phyloP scores from a whole-genome alignment of 176 grass and related monocot genomes.

The Zea mays region DNA sequence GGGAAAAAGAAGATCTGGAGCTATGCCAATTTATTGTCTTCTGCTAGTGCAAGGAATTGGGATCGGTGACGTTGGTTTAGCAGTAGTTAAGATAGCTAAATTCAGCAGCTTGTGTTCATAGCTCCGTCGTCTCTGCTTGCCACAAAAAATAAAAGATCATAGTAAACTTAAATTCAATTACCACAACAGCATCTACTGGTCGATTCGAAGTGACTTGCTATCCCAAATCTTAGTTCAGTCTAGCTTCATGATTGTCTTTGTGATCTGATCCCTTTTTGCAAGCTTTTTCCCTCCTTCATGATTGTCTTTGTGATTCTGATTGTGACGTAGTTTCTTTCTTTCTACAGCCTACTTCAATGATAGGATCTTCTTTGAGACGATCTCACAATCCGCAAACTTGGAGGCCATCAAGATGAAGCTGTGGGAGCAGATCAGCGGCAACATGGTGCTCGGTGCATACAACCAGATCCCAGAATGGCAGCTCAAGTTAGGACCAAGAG shows the following conservation, averaged over 20 bases:
- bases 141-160: background rate
- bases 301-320: constrained; percentile 8
- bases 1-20: background rate
- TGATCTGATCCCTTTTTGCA: background rate
- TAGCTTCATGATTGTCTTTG: too few relatives aligned
- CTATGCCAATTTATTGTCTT: background rate
- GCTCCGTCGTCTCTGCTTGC: background rate
- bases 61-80: background rate
- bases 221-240: too few relatives aligned
- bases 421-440: constrained; percentile 86
- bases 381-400: constrained; percentile 85
- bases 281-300: background rate
- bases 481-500: constrained; percentile 64
- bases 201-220: too few relatives aligned
- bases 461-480: constrained; percentile 94
- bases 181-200: too few relatives aligned
- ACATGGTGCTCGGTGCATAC: constrained; percentile 78
- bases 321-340: constrained; percentile 31
- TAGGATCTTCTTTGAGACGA: constrained; percentile 80
- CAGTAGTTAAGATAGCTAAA: background rate
- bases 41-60: background rate
- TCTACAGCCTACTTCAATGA: constrained; percentile 77
- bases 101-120: background rate
- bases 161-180: too few relatives aligned
- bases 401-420: constrained; percentile 81